Percentiles rank a stretch among this genome's conserved stretches.
phyloP scores from a whole-genome alignment of 495 filamentous ascomycete species.

The Trichoderma virens region DNA sequence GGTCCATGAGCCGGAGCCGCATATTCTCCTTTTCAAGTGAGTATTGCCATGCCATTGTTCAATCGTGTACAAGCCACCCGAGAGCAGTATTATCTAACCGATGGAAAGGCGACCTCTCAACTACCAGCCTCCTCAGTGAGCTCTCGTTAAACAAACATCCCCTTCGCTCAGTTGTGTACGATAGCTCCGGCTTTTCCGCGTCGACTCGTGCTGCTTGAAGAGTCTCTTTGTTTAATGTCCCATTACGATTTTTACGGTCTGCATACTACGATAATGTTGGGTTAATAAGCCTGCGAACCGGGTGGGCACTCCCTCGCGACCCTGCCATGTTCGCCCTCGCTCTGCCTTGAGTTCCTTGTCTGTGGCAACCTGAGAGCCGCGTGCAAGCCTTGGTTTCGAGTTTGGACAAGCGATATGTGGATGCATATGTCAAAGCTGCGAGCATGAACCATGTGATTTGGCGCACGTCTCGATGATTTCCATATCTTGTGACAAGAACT shows the following conservation, averaged over 20 bases:
- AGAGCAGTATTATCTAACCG: conserved; percentile 11
- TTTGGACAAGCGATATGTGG: neutral
- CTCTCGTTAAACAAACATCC: neutral
- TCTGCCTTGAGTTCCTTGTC: neutral
- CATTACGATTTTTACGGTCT: conserved; percentile 7
- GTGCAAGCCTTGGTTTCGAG: neutral
- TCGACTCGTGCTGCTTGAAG: neutral
- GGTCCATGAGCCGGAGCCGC: conserved; percentile 96
- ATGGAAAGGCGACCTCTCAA: conserved; percentile 68
- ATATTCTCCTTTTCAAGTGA: conserved; percentile 97
- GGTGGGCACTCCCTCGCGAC: neutral
- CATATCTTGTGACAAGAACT: too few species aligned
- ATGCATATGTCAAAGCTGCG: neutral
- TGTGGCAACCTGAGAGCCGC: neutral
- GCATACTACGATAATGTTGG: conserved; percentile 8
- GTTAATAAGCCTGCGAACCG: neutral
- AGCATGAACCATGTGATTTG: neutral
- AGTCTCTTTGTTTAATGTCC: conserved; percentile 2
- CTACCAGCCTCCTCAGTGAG: conserved; percentile 63
- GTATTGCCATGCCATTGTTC: conserved; percentile 18
- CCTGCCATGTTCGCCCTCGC: neutral
- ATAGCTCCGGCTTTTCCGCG: neutral
- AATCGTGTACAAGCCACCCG: neutral
- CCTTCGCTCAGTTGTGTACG: conserved; percentile 10
- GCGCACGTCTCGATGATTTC: neutral